Evolutionary conservation across 2,329 filamentous ascomycete species (phyloP), one percentile per base, ranked within the genome.

Genomic region (Madurella fahalii): DNA sequence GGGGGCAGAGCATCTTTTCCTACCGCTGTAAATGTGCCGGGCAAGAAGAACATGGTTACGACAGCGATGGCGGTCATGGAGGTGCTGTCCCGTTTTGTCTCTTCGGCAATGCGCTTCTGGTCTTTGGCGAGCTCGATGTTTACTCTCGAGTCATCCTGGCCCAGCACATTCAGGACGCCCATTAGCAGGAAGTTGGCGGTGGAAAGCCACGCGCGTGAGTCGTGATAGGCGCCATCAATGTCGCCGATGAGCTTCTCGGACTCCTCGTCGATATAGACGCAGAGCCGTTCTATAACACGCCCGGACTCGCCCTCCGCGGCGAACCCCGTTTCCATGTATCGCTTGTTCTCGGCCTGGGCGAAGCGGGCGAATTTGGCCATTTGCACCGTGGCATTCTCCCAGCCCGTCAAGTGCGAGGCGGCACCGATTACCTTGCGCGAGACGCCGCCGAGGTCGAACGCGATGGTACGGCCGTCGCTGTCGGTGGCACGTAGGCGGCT

Each of bases 31-130:
- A 40, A 40, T n/a, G 40, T 40, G 7, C 40, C 40, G 9, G 40
- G 40, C 3, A 40, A 16, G 40, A 40, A 40, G 40, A 40, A 40
- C 40, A 40, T 40, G 12, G 40, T 40, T 15, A 40, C 40, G 40
- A 40, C 12, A 16, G 40, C 40, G 9, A 40, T 40, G 40, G 40
- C 40, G 3, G 40, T 40, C 40, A 40, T 45, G 18, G 42, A 45
- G 16, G 55, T 54, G n/a, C 46, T 54, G 31, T 54, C 55, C n/a
- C 46, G 31, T 65, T 52, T 56, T 57, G 51, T 58, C 57, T 56
- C 63, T 62, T 42, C 62, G 37, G 51, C 60, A 13, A 52, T 60
- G 25, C 39, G 48, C 2, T 45, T 51, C 17, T 54, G 48, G 41
- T 47, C 43, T 30, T 42, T 32, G 48, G 51, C 51, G 25, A 48